Evolutionary conservation across 2,329 filamentous ascomycete genomes (phyloP).

Genomic region (Didymella arachidicola): DNA sequence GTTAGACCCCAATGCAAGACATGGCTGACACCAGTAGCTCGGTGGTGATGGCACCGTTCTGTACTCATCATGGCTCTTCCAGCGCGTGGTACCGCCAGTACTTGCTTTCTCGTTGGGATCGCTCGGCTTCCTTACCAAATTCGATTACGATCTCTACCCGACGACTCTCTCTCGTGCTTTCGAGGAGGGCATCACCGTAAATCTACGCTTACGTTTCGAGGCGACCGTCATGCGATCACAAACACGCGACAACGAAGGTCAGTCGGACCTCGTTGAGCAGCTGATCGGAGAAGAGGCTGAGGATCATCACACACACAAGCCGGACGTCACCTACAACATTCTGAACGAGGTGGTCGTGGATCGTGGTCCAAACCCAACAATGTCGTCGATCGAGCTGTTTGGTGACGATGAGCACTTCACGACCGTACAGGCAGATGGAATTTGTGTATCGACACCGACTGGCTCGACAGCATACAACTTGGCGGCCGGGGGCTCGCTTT

Average conservation of each 20-base stretch:
- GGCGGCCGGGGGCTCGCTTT: slow-evolving; percentile 91
- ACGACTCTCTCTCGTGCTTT: slow-evolving; percentile 76
- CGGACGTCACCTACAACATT: slow-evolving; percentile 86
- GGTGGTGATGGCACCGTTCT: slow-evolving; percentile 97
- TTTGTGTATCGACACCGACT: slow-evolving; percentile 93
- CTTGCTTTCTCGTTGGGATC: slow-evolving; percentile 91
- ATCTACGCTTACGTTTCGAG: slow-evolving; percentile 86
- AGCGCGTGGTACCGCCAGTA: slow-evolving; percentile 91
- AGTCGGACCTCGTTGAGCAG: slow-evolving; percentile 75
- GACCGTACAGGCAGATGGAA: slow-evolving; percentile 88
- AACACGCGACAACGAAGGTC: slow-evolving; percentile 50
- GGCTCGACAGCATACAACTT: slow-evolving; percentile 96
- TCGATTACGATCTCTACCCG: slow-evolving; percentile 82
- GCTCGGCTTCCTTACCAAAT: slow-evolving; percentile 94
- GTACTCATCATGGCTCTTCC: slow-evolving; percentile 96
- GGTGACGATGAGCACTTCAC: slow-evolving; percentile 96
- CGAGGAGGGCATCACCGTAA: slow-evolving; percentile 84
- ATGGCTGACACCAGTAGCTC: slow-evolving; percentile 54
- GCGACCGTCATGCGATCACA: slow-evolving; percentile 89
- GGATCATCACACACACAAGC: slow-evolving; percentile 82
- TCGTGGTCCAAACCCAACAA: slow-evolving; percentile 89
- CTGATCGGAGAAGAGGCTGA: slow-evolving; percentile 85
- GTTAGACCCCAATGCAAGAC: neutral
- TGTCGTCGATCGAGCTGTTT: slow-evolving; percentile 92
- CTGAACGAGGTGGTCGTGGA: slow-evolving; percentile 98